Conservation (phyloP, 306 rosid genomes). For the Lotus japonicus region DNA sequence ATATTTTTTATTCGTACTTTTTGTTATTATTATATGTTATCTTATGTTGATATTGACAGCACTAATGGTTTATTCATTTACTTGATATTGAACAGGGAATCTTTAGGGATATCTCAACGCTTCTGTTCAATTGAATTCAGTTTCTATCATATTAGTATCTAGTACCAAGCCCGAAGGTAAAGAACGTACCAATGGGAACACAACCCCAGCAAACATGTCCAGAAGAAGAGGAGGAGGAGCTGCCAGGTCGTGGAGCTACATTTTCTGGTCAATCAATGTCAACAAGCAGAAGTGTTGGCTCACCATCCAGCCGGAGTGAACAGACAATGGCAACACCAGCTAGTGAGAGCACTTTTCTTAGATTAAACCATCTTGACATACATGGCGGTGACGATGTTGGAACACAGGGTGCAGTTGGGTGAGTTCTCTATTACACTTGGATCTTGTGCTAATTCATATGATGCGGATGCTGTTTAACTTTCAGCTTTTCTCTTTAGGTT, state of each 20-base stretch:
- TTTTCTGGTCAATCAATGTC: constrained; percentile 82
- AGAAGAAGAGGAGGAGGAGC: constrained; percentile 69
- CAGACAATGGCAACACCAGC: too few species aligned
- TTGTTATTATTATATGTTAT: too few species aligned
- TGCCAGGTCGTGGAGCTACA: constrained; percentile 45
- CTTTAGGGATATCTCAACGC: neutral
- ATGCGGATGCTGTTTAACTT: too few species aligned
- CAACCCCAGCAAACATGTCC: neutral
- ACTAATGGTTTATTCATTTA: too few species aligned
- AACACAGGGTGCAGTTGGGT: constrained; percentile 81
- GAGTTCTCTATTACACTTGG: constrained; percentile 29
- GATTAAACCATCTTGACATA: constrained; percentile 39
- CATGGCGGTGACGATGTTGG: constrained; percentile 77
- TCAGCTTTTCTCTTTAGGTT: too few species aligned
- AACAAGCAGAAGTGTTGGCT: constrained; percentile 90
- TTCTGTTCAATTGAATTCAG: constrained; percentile 5
- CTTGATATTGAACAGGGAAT: too few species aligned
- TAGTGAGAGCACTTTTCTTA: too few species aligned
- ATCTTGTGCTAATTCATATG: neutral
- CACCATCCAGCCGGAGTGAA: constrained; percentile 40
- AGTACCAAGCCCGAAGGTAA: too few species aligned
- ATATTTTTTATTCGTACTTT: too few species aligned
- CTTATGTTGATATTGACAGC: too few species aligned
- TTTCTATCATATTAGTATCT: neutral
- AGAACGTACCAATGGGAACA: too few species aligned